These are phyloP conservation scores for Zoysia pacifica DNA, from an alignment of 176 grass and related monocot species.

Conservation along the genomic window DNA sequence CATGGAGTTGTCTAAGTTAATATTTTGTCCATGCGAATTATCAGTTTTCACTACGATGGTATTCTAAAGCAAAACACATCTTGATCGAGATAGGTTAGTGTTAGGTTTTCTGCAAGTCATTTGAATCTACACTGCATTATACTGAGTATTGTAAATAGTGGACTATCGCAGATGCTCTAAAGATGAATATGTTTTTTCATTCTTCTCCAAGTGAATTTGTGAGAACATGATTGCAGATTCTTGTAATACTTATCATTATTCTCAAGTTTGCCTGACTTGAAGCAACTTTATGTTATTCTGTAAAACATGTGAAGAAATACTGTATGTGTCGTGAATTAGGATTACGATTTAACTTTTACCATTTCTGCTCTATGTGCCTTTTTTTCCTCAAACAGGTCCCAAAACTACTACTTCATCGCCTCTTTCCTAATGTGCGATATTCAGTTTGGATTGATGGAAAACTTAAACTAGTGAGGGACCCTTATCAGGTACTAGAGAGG, in stretches of 20 bases:
- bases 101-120: not conserved
- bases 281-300: not conserved
- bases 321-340: not conserved
- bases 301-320: not conserved
- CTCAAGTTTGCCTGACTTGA: slow-evolving; percentile 7
- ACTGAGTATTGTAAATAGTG: not conserved
- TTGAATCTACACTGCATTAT: slow-evolving; percentile 5
- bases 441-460: slow-evolving; percentile 99
- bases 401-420: slow-evolving; percentile 91
- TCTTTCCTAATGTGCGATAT: slow-evolving; percentile 82
- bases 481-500: slow-evolving; percentile 94
- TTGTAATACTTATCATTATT: slow-evolving; percentile 8
- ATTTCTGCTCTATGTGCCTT: slow-evolving; percentile 12
- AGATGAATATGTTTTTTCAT: slow-evolving; percentile 23
- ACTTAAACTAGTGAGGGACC: slow-evolving; percentile 89
- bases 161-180: not conserved
- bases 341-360: not conserved
- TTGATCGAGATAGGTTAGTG: slow-evolving; percentile 16
- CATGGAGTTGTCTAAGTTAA: slow-evolving; percentile 5
- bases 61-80: slow-evolving; percentile 2
- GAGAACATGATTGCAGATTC: slow-evolving; percentile 14
- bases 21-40: slow-evolving; percentile 26
- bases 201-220: slow-evolving; percentile 22
- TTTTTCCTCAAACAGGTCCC: slow-evolving; percentile 64
- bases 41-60: not conserved